These are phyloP conservation scores for Magnolia officinalis DNA, from an alignment of 164 flowering plant genomes.

Conservation along the genomic window DNA sequence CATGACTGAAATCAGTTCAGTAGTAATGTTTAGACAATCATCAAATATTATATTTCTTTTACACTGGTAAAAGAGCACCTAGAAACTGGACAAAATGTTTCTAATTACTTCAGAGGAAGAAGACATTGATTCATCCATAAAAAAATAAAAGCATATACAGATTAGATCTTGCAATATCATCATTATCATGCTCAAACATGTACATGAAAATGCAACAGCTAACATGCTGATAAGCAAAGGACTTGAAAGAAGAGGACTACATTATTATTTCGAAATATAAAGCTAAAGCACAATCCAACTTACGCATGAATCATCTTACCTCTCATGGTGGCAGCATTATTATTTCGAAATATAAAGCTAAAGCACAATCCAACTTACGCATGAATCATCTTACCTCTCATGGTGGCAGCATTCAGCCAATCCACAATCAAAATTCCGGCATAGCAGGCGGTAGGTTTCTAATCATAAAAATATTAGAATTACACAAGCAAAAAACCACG, in stretches of 20 bases:
- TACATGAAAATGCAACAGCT: no score
- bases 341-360: not conserved
- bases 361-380: not conserved
- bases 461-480: conserved; percentile 11
- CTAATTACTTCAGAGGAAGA: no score
- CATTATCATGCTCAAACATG: no score
- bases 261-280: not conserved
- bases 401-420: conserved; percentile 91
- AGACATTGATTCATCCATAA: not conserved
- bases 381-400: conserved; percentile 51
- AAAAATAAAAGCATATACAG: no score
- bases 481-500: not conserved
- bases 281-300: not conserved
- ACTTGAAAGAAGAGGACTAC: not conserved
- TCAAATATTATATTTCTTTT: no score
- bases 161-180: no score
- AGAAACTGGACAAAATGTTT: no score
- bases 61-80: not conserved
- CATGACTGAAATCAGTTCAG: not conserved
- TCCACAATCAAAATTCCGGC: conserved; percentile 76
- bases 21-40: not conserved
- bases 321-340: conserved; percentile 83
- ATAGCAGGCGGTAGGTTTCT: conserved; percentile 78
- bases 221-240: no score
- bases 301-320: conserved; percentile 32